A percentile compares a stretch with the other conserved stretches of the same genome.
Conservation (phyloP, 1,284 basidiomycete species). For the Rhodotorula sp. region DNA sequence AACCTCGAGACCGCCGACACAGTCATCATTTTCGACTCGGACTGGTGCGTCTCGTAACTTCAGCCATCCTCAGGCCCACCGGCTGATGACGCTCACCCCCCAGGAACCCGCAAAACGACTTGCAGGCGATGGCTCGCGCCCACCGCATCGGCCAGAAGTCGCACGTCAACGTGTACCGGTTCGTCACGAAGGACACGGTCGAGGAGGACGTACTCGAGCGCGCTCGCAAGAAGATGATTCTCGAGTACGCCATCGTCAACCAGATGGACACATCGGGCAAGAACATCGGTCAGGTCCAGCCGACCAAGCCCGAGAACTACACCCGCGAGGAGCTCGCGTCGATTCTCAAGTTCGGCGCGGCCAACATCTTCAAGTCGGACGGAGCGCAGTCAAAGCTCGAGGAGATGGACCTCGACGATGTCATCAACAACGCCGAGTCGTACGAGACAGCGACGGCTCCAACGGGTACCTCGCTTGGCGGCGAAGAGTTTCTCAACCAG, state of each 20-base stretch:
- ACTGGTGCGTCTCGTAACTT: constrained; percentile 44
- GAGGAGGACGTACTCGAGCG: constrained; percentile 98
- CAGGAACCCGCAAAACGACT: constrained; percentile 96
- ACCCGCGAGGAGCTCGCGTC: constrained; percentile 97
- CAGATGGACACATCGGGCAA: constrained; percentile 99
- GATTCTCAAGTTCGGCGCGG: constrained; percentile 98
- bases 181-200: constrained; percentile 98
- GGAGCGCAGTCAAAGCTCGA: constrained; percentile 94
- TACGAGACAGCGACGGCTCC: constrained; percentile 75
- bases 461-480: constrained; percentile 83
- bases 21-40: constrained; percentile 91
- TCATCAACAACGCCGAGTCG: constrained; percentile 92
- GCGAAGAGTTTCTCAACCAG: constrained; percentile 91
- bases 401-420: constrained; percentile 98
- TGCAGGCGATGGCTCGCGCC: constrained; percentile 98
- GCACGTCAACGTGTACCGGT: constrained; percentile 94
- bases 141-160: constrained; percentile 97
- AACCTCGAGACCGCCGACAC: constrained; percentile 98
- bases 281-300: constrained; percentile 64
- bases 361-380: constrained; percentile 95
- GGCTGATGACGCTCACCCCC: constrained; percentile 11
- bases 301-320: constrained; percentile 79
- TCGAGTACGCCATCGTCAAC: constrained; percentile 99
- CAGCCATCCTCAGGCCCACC: constrained; percentile 17
- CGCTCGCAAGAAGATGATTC: constrained; percentile 98